Evolutionary conservation across 768 basidiomycete genomes (phyloP), one percentile per base, ranked within the genome.

Genomic region (Kondoa subrosea): DNA sequence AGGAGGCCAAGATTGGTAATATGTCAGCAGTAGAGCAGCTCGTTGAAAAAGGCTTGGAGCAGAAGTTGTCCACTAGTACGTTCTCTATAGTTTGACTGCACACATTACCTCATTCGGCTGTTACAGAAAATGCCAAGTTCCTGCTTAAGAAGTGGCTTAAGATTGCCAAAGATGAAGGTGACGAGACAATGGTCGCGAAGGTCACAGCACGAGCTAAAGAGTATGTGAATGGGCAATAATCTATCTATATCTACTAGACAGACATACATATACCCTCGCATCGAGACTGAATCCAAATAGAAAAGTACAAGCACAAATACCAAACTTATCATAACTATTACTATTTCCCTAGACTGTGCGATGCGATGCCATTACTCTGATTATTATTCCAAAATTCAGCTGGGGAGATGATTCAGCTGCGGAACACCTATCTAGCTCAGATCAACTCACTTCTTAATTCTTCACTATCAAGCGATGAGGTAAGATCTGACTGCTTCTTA

Each of bases 71-170:
- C 15, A 88, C 85, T 74, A 95, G 89, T 92, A 75, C 74, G 85
- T 81, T 25, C n/a, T n/a, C 27, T 66, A 57, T 31, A 2, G 34
- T 58, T 32, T 57, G 56, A 58, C 61, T 26, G 27, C 29, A 32
- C 69, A 40, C 73, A 66, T 66, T 59, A 34, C 59, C 33, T 66
- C 71, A 14, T 72, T 72, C 68, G 64, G 30, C 68, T 27, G 68
- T 31, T 61, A 15, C 68, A 91, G 89, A 78, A 71, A 75, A 75
- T 66, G 73, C 71, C 61, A 75, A 75, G 68, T 84, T 86, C 31
- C 86, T 96, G 78, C 97, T 99, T 83, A 99, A 99, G 79, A 96
- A 96, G 77, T 95, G 92, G 89, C 80, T 97, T 33, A 85, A 85
- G 68, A 78, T 95, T 50, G 95, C 97, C 77, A 84, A 83, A 72